These are phyloP conservation scores for Arxiozyma telluris DNA, from an alignment of 1,139 yeast genomes.

Conservation along the genomic window DNA sequence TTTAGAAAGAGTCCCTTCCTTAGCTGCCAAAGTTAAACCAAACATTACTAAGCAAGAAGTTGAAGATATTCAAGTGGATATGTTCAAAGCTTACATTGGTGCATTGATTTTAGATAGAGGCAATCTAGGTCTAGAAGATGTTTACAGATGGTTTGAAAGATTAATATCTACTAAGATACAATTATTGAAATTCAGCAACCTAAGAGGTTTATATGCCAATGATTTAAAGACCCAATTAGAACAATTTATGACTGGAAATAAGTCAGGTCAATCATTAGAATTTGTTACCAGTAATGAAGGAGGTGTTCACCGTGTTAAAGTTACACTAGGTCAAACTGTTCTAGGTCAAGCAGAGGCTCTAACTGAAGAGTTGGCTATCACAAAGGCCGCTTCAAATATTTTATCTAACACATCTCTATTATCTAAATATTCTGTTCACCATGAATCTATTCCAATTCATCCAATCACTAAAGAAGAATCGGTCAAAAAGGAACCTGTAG, in stretches of 20 bases:
- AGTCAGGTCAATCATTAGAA: background rate
- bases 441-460: constrained; percentile 1
- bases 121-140: background rate
- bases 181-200: background rate
- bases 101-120: constrained; percentile 6
- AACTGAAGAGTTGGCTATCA: constrained; percentile 2
- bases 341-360: constrained; percentile 5
- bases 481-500: background rate
- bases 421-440: constrained; percentile 4
- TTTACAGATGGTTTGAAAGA: constrained; percentile 1
- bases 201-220: constrained; percentile 5
- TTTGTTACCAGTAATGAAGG: background rate
- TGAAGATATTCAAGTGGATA: background rate
- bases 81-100: constrained; percentile 7
- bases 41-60: background rate
- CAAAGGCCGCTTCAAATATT: constrained; percentile 5
- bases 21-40: background rate
- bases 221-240: constrained; percentile 5
- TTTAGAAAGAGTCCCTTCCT: background rate
- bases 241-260: constrained; percentile 7
- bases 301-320: background rate
- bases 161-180: background rate
- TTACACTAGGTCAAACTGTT: constrained; percentile 2
- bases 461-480: background rate
- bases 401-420: constrained; percentile 1